Evolutionary conservation across 352 stramenopile species (phyloP).

Genomic region (Globisporangium iwayamae): DNA sequence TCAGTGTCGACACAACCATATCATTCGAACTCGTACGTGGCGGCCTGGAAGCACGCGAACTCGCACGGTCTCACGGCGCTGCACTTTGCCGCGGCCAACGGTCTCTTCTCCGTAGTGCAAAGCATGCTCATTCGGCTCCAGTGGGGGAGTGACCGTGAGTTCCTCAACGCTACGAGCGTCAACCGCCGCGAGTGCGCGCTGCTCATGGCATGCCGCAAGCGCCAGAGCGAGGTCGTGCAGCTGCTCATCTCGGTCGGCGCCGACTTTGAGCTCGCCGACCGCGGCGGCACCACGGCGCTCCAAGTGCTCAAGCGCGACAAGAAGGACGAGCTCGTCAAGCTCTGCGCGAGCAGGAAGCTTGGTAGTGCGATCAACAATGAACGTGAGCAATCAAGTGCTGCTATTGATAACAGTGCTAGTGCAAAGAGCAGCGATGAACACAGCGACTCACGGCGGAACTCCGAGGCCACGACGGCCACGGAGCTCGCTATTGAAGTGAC

Average conservation of each 20-base stretch:
- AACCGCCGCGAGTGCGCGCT: slow-evolving; percentile 53
- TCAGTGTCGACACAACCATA: neutral
- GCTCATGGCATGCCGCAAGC: slow-evolving; percentile 62
- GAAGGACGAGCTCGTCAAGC: slow-evolving; percentile 38
- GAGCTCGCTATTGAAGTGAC: slow-evolving; percentile 1
- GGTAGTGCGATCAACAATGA: slow-evolving; percentile 3
- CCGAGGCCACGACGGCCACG: neutral
- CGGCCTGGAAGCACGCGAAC: slow-evolving; percentile 43
- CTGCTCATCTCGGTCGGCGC: slow-evolving; percentile 41
- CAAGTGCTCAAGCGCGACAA: slow-evolving; percentile 52
- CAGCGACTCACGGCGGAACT: neutral
- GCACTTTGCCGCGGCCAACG: slow-evolving; percentile 52
- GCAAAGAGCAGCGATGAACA: neutral
- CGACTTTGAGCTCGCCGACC: slow-evolving; percentile 39
- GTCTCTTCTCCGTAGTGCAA: slow-evolving; percentile 29
- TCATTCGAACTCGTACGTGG: slow-evolving; percentile 10
- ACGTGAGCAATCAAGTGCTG: neutral
- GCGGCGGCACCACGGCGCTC: slow-evolving; percentile 42
- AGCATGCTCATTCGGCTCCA: slow-evolving; percentile 35
- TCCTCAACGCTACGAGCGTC: slow-evolving; percentile 44
- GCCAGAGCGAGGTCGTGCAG: slow-evolving; percentile 35
- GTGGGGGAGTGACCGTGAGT: slow-evolving; percentile 24
- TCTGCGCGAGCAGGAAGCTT: slow-evolving; percentile 28
- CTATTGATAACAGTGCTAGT: neutral
- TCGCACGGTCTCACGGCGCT: slow-evolving; percentile 55